phyloP scores from a whole-genome alignment of 1,284 basidiomycete genomes.

The Gomphus bonarii region DNA sequence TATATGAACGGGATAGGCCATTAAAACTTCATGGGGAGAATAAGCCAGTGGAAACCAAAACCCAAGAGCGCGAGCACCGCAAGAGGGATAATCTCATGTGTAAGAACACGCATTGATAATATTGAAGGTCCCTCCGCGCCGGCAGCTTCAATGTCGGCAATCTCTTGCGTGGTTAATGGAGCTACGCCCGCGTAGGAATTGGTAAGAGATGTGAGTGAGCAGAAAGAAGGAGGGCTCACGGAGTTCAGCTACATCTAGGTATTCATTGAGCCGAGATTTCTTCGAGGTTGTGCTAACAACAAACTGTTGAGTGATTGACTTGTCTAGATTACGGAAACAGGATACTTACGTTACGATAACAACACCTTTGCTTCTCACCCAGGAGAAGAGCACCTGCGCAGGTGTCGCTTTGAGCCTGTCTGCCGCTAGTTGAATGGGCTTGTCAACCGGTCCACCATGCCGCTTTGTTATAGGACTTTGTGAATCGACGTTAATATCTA shows the following conservation, averaged over 20 bases:
- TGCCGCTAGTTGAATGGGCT: constrained; percentile 46
- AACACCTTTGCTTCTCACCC: constrained; percentile 56
- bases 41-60: not conserved
- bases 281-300: constrained; percentile 31
- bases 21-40: not conserved
- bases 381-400: constrained; percentile 63
- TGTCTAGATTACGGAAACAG: not conserved
- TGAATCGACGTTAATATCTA: not conserved
- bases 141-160: constrained; percentile 32
- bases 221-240: constrained; percentile 22
- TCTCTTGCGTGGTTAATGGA: constrained; percentile 24
- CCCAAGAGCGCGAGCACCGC: not conserved
- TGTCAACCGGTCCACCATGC: constrained; percentile 68
- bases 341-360: constrained; percentile 53
- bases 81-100: not conserved
- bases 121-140: constrained; percentile 24
- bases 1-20: too few species aligned
- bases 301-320: not conserved
- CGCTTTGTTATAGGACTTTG: constrained; percentile 54
- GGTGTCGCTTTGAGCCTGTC: constrained; percentile 46
- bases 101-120: not conserved
- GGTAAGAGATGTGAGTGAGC: constrained; percentile 16
- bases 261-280: constrained; percentile 42
- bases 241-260: constrained; percentile 40
- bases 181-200: constrained; percentile 12